Evolutionary conservation across 345 rosid genomes (phyloP).

Genomic region (Adansonia digitata): DNA sequence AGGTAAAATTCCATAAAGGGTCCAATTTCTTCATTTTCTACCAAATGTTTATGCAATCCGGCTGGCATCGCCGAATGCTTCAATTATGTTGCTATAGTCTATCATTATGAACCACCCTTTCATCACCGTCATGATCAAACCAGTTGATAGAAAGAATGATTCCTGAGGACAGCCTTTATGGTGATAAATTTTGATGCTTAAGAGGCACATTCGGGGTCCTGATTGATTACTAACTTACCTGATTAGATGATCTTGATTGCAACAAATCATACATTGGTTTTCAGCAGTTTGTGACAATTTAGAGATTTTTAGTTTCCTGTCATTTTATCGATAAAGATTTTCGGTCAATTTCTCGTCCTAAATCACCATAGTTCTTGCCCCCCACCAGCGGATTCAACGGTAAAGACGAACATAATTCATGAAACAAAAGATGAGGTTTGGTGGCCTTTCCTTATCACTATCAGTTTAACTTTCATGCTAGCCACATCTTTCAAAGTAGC

Average conservation of each 20-base stretch:
- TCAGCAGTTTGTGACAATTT: not conserved
- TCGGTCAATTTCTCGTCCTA: not conserved
- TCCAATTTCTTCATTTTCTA: conserved; percentile 19
- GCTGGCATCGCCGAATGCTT: not conserved
- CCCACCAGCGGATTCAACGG: too few species aligned
- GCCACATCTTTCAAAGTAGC: not conserved
- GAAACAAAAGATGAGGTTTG: not conserved
- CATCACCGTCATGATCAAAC: not conserved
- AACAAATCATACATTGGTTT: not conserved
- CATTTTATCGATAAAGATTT: not conserved
- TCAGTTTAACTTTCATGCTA: not conserved
- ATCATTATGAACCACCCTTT: not conserved
- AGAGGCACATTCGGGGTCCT: not conserved
- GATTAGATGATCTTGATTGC: not conserved
- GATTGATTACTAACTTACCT: not conserved
- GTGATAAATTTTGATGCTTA: not conserved
- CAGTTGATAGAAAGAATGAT: not conserved
- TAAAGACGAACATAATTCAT: not conserved
- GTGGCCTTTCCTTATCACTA: not conserved
- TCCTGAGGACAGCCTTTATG: not conserved
- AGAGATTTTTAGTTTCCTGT: not conserved
- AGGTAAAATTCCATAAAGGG: conserved; percentile 30
- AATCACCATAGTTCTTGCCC: too few species aligned
- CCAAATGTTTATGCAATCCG: not conserved
- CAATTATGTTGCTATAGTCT: not conserved